These are phyloP conservation scores for Candida ovalis DNA, from an alignment of 805 yeast genomes.

Conservation along the genomic window DNA sequence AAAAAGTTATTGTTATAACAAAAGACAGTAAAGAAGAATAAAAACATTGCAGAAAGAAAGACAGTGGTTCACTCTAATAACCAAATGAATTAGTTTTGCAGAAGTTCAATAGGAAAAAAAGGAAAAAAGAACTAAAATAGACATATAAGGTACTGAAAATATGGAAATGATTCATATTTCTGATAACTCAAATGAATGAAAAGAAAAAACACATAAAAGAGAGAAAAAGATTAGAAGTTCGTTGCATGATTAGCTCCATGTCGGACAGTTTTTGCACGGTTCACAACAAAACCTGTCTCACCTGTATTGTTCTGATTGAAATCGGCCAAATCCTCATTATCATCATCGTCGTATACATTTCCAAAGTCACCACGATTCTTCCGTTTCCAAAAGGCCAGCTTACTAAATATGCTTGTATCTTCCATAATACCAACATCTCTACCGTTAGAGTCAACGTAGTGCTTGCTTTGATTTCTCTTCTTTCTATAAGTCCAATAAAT, in stretches of 20 bases:
- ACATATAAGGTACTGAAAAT: too few species aligned
- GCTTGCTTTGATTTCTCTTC: constrained; percentile 16
- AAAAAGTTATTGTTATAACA: too few species aligned
- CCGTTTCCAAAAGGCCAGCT: constrained; percentile 25
- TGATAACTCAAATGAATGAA: not conserved
- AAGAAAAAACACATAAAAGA: too few species aligned
- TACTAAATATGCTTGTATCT: constrained; percentile 23
- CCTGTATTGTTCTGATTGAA: constrained; percentile 13
- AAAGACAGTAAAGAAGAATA: too few species aligned
- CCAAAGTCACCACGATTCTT: constrained; percentile 22
- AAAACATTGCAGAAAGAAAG: too few species aligned
- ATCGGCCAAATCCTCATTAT: constrained; percentile 13
- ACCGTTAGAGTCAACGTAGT: constrained; percentile 34
- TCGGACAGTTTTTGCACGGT: constrained; percentile 28
- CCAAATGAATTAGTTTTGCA: too few species aligned
- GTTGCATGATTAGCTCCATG: constrained; percentile 23
- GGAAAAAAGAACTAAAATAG: not conserved
- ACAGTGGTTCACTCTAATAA: too few species aligned
- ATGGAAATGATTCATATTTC: not conserved
- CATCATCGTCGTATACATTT: constrained; percentile 17
- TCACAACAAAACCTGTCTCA: constrained; percentile 30
- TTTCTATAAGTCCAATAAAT: constrained; percentile 15
- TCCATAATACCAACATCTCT: constrained; percentile 28
- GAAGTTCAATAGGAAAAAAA: too few species aligned
- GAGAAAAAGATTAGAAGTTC: constrained; percentile 13